phyloP scores from a whole-genome alignment of 2,329 filamentous ascomycete genomes.

The Stagonosporopsis vannaccii region DNA sequence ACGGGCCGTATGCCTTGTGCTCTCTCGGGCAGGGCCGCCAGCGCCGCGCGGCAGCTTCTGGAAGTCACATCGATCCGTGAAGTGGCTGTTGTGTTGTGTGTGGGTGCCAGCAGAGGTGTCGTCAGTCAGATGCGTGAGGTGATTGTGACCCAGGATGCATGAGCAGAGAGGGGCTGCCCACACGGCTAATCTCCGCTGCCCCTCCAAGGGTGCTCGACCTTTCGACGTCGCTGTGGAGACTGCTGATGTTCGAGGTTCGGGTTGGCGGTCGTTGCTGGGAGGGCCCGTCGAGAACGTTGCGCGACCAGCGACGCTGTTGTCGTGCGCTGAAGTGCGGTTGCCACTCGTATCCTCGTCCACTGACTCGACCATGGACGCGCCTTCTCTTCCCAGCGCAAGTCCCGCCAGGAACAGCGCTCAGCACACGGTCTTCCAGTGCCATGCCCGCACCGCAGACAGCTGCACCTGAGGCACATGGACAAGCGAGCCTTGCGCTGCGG shows the following conservation, averaged over 20 bases:
- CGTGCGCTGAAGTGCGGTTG: slow-evolving; percentile 14
- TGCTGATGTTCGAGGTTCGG: slow-evolving; percentile 10
- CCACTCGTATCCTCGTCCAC: slow-evolving; percentile 2
- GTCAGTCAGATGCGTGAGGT: slow-evolving; percentile 12
- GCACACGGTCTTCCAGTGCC: slow-evolving; percentile 1
- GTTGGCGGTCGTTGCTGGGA: slow-evolving; percentile 10
- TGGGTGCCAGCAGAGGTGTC: slow-evolving; percentile 12
- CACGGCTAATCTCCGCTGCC: slow-evolving; percentile 21
- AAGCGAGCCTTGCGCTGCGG: neutral
- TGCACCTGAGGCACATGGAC: slow-evolving; percentile 4
- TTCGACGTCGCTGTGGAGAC: slow-evolving; percentile 18
- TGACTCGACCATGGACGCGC: slow-evolving; percentile 3
- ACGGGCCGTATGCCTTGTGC: slow-evolving; percentile 26
- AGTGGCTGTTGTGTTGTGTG: slow-evolving; percentile 8
- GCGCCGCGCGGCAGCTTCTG: slow-evolving; percentile 26
- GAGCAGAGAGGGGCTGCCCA: slow-evolving; percentile 19
- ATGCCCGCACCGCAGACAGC: neutral
- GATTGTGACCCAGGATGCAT: slow-evolving; percentile 20
- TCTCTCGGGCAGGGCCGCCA: slow-evolving; percentile 20
- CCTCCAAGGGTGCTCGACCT: slow-evolving; percentile 12
- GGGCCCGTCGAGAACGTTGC: slow-evolving; percentile 12
- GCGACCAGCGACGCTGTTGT: neutral
- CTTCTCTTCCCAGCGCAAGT: neutral
- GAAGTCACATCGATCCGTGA: slow-evolving; percentile 24
- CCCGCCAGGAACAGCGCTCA: slow-evolving; percentile 1